phyloP scores from a whole-genome alignment of 78 protist genomes.

The Capsaspora owczarzaki region DNA sequence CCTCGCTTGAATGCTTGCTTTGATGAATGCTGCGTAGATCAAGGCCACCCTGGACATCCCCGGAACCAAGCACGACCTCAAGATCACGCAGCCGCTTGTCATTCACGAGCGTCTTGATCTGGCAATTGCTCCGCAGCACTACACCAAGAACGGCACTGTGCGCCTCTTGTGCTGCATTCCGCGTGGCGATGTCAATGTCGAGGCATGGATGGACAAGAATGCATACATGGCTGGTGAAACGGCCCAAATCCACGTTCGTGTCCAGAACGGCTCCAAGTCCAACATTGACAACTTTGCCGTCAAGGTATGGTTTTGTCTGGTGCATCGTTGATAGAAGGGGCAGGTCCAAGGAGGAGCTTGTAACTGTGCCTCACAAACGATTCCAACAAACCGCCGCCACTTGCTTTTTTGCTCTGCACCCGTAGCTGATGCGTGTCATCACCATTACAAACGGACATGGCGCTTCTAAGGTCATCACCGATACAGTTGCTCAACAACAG shows the following conservation, averaged over 20 bases:
- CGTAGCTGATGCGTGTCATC: neutral
- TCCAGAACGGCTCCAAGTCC: neutral
- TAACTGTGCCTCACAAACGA: neutral
- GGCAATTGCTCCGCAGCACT: neutral
- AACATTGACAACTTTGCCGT: slow-evolving; percentile 1
- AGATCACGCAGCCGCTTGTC: neutral
- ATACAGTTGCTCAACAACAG: neutral
- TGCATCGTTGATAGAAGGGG: too few species aligned
- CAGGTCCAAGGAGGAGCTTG: too few species aligned
- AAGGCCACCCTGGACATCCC: slow-evolving; percentile 6
- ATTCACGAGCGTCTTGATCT: neutral
- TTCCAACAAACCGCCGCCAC: neutral
- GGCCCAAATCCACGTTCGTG: neutral
- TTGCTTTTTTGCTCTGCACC: neutral
- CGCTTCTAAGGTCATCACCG: neutral
- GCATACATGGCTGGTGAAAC: neutral
- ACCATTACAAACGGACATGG: neutral
- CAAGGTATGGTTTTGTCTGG: neutral
- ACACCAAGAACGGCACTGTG: neutral
- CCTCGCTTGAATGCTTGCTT: too few species aligned
- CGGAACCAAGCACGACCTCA: neutral
- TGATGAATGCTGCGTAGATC: neutral
- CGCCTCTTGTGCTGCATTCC: slow-evolving; percentile 2
- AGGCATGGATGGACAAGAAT: slow-evolving; percentile 4
- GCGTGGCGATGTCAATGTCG: neutral